These are phyloP conservation scores for Diplodia seriata DNA, from an alignment of 2,329 filamentous ascomycete genomes.

Conservation along the genomic window DNA sequence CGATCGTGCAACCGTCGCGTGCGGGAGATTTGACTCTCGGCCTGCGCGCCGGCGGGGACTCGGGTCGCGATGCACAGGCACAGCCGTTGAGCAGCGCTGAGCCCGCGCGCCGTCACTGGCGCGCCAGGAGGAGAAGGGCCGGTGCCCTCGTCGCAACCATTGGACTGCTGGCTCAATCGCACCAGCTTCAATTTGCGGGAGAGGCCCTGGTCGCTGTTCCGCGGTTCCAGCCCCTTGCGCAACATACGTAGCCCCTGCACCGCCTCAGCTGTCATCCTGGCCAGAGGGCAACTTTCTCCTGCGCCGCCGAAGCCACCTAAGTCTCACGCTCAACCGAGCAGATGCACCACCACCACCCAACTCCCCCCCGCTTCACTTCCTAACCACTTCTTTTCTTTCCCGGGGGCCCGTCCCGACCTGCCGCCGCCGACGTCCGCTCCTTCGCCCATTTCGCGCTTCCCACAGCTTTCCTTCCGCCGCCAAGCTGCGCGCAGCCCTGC, in stretches of 20 bases:
- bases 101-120: neutral
- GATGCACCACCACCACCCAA: conserved; percentile 15
- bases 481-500: conserved; percentile 23
- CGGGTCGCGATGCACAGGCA: conserved; percentile 3
- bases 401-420: neutral
- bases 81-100: conserved; percentile 1
- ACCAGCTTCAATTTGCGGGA: neutral
- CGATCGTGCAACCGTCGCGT: conserved; percentile 25
- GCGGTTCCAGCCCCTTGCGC: conserved; percentile 28
- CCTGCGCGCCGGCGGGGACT: conserved; percentile 15
- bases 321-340: conserved; percentile 17
- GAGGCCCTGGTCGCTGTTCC: conserved; percentile 3
- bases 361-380: conserved; percentile 1
- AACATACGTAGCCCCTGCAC: conserved; percentile 33
- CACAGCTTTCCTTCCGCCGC: conserved; percentile 5
- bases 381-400: conserved; percentile 7
- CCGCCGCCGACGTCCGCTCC: conserved; percentile 30
- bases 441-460: conserved; percentile 6
- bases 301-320: conserved; percentile 30
- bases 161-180: conserved; percentile 6
- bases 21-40: conserved; percentile 22
- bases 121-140: neutral
- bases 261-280: conserved; percentile 28
- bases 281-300: conserved; percentile 22
- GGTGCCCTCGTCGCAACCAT: neutral